phyloP scores from a whole-genome alignment of 2,329 filamentous ascomycete genomes.

The Paecilomyces fulvus region DNA sequence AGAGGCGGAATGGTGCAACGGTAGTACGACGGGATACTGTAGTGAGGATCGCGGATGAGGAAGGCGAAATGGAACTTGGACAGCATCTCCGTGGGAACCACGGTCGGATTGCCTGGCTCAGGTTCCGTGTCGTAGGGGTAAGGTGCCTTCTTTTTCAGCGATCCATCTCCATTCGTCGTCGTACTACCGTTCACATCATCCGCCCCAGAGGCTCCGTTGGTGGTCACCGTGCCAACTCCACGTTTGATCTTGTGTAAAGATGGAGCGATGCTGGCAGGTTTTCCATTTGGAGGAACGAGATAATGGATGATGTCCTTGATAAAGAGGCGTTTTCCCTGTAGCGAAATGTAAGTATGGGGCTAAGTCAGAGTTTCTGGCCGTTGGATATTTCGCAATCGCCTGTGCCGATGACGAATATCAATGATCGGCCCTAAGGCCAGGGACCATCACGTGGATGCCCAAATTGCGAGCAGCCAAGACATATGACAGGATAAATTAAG shows the following conservation, averaged over 20 bases:
- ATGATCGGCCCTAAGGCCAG: neutral
- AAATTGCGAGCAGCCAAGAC: neutral
- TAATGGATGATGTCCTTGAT: conserved; percentile 99
- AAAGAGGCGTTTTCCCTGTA: conserved; percentile 80
- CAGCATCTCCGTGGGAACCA: conserved; percentile 66
- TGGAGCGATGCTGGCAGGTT: conserved; percentile 62
- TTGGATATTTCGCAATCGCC: neutral
- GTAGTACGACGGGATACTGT: conserved; percentile 86
- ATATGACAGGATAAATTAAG: neutral
- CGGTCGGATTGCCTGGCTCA: conserved; percentile 72
- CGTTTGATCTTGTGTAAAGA: conserved; percentile 58
- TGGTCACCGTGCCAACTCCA: conserved; percentile 47
- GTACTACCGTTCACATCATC: conserved; percentile 11
- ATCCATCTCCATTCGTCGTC: conserved; percentile 13
- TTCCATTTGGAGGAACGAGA: conserved; percentile 65
- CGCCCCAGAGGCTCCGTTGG: conserved; percentile 8
- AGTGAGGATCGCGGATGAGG: conserved; percentile 89
- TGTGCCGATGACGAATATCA: neutral
- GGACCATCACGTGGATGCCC: neutral
- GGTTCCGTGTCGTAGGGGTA: conserved; percentile 51
- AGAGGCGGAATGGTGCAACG: conserved; percentile 88
- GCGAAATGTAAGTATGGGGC: conserved; percentile 33
- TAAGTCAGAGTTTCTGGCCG: neutral
- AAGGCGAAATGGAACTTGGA: conserved; percentile 88
- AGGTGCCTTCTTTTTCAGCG: conserved; percentile 29